Evolutionary conservation across 352 stramenopile species (phyloP).

Genomic region (Phytophthora capsici): DNA sequence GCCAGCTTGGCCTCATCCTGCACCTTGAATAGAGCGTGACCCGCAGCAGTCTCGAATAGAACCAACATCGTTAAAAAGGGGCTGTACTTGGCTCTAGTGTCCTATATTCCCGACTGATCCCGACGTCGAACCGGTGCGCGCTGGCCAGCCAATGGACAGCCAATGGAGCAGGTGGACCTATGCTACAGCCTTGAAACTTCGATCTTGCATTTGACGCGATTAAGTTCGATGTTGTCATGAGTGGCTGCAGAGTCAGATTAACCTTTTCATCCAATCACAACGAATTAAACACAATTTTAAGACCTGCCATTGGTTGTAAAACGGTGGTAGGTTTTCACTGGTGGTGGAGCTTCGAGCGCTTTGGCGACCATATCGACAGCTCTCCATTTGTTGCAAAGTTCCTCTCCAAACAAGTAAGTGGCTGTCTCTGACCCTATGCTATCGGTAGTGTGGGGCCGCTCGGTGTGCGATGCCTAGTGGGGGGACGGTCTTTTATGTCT

Average conservation of each 20-base stretch:
- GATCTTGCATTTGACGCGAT: constrained; percentile 1
- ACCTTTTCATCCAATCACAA: constrained; percentile 36
- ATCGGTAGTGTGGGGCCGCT: constrained; percentile 22
- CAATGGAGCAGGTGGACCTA: constrained; percentile 5
- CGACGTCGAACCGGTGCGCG: background rate
- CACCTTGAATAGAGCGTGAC: constrained; percentile 99
- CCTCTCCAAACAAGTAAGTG: constrained; percentile 87
- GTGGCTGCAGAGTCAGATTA: constrained; percentile 37
- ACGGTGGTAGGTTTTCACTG: constrained; percentile 41
- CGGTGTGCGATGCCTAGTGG: constrained; percentile 10
- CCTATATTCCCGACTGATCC: constrained; percentile 47
- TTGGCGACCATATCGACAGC: background rate
- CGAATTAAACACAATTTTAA: background rate
- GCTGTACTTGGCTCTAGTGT: background rate
- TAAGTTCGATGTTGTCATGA: constrained; percentile 32
- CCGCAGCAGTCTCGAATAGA: constrained; percentile 99
- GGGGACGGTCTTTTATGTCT: background rate
- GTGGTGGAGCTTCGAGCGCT: constrained; percentile 30
- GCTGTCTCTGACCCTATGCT: constrained; percentile 16
- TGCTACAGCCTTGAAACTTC: background rate
- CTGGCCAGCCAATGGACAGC: constrained; percentile 26
- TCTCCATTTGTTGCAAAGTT: constrained; percentile 88
- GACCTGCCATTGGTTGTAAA: background rate
- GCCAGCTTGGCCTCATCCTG: constrained; percentile 94
- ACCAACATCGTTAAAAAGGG: constrained; percentile 92